Evolutionary conservation across 2,329 filamentous ascomycete species (phyloP).

Genomic region (Colletotrichum incanum): DNA sequence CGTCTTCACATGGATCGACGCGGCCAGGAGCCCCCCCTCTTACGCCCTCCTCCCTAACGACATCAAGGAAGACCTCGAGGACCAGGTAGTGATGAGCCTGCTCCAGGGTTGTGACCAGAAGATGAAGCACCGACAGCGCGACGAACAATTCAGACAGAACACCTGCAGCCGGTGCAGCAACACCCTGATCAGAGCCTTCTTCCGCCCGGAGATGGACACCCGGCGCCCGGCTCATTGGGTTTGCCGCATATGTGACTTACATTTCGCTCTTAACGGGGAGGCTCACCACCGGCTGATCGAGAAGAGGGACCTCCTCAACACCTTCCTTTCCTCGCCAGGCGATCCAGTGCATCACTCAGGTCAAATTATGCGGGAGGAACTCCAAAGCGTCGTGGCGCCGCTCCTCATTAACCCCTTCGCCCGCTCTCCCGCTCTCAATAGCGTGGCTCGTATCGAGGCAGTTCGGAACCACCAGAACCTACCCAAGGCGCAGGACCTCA

Average conservation of each 20-base stretch:
- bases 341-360: background rate
- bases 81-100: conserved; percentile 35
- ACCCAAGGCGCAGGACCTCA: background rate
- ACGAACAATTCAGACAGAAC: background rate
- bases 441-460: background rate
- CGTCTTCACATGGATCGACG: conserved; percentile 23
- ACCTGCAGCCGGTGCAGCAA: conserved; percentile 20
- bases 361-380: background rate
- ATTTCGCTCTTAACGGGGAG: conserved; percentile 6
- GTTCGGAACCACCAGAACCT: background rate
- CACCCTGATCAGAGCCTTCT: conserved; percentile 7
- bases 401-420: conserved; percentile 21
- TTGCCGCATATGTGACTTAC: conserved; percentile 21
- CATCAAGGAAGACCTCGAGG: background rate
- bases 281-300: conserved; percentile 13
- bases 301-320: conserved; percentile 9
- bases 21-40: background rate
- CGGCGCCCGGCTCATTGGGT: conserved; percentile 11
- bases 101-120: conserved; percentile 10
- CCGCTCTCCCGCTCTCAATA: background rate
- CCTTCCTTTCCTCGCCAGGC: background rate
- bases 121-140: background rate
- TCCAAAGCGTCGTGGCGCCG: conserved; percentile 6
- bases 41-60: background rate
- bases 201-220: background rate